Percentiles rank a stretch among this genome's conserved stretches.
Conservation (phyloP, 805 yeast species). For the Yarrowia sp. region DNA sequence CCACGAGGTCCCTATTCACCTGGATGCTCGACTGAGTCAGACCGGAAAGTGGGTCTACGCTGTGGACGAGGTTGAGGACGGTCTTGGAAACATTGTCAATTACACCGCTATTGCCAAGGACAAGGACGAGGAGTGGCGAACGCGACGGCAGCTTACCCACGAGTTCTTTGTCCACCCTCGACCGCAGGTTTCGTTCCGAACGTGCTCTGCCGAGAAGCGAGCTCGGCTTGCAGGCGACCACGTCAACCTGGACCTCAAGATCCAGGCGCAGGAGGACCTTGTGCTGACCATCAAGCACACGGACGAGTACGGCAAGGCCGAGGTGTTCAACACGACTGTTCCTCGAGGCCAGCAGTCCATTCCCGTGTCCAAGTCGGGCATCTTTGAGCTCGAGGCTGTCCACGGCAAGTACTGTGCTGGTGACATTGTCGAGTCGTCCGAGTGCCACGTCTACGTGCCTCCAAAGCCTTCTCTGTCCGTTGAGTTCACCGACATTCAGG, state of each 20-base stretch:
- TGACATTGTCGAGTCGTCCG: conserved; percentile 53
- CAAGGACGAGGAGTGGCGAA: conserved; percentile 30
- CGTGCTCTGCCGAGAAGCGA: conserved; percentile 38
- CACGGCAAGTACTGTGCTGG: conserved; percentile 67
- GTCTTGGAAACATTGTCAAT: conserved; percentile 57
- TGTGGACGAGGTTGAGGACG: conserved; percentile 60
- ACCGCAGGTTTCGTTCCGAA: conserved; percentile 49
- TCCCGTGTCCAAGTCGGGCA: conserved; percentile 55
- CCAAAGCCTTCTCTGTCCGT: conserved; percentile 51
- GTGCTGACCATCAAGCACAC: conserved; percentile 41
- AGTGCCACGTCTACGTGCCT: conserved; percentile 56
- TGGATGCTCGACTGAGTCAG: conserved; percentile 45
- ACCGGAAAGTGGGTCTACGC: conserved; percentile 57
- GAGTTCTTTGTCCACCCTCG: conserved; percentile 54
- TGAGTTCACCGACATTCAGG: conserved; percentile 58
- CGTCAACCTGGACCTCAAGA: conserved; percentile 31
- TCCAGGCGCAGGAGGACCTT: conserved; percentile 48
- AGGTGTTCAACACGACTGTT: conserved; percentile 34
- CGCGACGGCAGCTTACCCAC: conserved; percentile 42
- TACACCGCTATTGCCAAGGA: conserved; percentile 32
- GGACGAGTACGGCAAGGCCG: conserved; percentile 36
- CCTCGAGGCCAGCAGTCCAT: conserved; percentile 24
- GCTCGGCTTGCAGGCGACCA: conserved; percentile 34
- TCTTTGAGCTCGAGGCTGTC: conserved; percentile 55
- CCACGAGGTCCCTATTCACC: conserved; percentile 43